These are phyloP conservation scores for Luffa aegyptiaca DNA, from an alignment of 306 rosid species.

Conservation along the genomic window DNA sequence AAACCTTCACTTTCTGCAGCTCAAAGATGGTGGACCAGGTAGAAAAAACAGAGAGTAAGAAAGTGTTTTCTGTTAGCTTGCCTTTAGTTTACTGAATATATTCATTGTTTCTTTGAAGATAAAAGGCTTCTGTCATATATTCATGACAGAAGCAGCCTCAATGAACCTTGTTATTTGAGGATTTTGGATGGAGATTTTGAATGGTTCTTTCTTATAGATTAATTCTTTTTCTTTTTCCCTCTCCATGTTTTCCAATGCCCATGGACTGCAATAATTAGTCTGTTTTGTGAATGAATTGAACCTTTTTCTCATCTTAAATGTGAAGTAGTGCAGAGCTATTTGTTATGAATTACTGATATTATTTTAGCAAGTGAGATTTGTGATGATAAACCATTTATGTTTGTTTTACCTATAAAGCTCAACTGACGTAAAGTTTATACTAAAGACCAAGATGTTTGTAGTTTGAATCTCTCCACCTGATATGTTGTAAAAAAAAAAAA, in stretches of 20 bases:
- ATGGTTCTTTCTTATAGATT: not conserved
- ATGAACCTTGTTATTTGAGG: conserved; percentile 2
- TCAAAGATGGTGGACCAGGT: conserved; percentile 89
- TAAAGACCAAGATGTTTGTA: too few species aligned
- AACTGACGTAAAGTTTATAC: too few species aligned
- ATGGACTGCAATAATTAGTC: not conserved
- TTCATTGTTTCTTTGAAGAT: not conserved
- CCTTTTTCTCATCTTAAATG: not conserved
- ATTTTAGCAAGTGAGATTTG: not conserved
- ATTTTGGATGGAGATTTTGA: not conserved
- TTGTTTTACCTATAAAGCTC: too few species aligned
- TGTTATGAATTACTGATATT: too few species aligned
- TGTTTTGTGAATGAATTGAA: not conserved
- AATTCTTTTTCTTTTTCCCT: not conserved
- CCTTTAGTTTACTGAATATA: not conserved
- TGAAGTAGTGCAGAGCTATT: not conserved
- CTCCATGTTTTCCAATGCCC: not conserved
- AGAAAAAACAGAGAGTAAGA: conserved; percentile 14
- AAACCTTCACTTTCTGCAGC: conserved; percentile 56
- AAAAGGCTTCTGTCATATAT: not conserved
- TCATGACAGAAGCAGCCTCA: not conserved
- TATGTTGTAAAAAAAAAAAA: too few species aligned
- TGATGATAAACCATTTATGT: not conserved
- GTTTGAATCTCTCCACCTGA: too few species aligned
- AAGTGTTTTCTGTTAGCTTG: not conserved